These are phyloP conservation scores for Sporisorium graminicola DNA, from an alignment of 1,284 basidiomycete genomes.

Conservation along the genomic window DNA sequence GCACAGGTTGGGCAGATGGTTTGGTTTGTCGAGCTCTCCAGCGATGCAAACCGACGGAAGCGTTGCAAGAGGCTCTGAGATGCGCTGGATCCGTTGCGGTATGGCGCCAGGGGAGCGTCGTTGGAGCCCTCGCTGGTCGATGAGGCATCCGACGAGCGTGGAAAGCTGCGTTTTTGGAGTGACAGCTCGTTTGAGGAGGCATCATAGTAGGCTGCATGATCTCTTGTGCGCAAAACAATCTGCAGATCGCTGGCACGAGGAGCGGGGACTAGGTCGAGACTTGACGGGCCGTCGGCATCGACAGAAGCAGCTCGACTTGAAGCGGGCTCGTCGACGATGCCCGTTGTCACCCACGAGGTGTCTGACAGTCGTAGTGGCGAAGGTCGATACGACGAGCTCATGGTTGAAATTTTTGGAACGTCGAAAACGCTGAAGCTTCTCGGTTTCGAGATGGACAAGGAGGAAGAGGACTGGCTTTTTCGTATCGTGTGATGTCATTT, in stretches of 20 bases:
- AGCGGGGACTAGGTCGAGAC: conserved; percentile 50
- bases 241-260: conserved; percentile 48
- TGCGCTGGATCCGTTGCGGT: conserved; percentile 1
- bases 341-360: conserved; percentile 19
- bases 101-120: conserved; percentile 28
- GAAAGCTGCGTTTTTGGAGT: conserved; percentile 27
- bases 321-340: conserved; percentile 8
- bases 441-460: not conserved
- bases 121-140: not conserved
- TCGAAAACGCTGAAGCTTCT: not conserved
- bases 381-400: conserved; percentile 21
- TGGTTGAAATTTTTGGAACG: not conserved
- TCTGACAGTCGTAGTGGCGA: conserved; percentile 31
- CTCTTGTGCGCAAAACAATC: conserved; percentile 56
- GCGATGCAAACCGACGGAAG: conserved; percentile 2
- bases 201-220: conserved; percentile 60
- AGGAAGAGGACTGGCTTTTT: not conserved
- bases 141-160: not conserved
- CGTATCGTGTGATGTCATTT: not conserved
- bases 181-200: conserved; percentile 45
- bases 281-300: conserved; percentile 3
- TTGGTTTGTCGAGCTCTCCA: not conserved
- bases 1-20: conserved; percentile 46
- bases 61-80: conserved; percentile 21
- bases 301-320: not conserved